A percentile compares a stretch with the other conserved stretches of the same genome.
Conservation (phyloP, 73 alveolate species). For the Symbiodinium natans region DNA sequence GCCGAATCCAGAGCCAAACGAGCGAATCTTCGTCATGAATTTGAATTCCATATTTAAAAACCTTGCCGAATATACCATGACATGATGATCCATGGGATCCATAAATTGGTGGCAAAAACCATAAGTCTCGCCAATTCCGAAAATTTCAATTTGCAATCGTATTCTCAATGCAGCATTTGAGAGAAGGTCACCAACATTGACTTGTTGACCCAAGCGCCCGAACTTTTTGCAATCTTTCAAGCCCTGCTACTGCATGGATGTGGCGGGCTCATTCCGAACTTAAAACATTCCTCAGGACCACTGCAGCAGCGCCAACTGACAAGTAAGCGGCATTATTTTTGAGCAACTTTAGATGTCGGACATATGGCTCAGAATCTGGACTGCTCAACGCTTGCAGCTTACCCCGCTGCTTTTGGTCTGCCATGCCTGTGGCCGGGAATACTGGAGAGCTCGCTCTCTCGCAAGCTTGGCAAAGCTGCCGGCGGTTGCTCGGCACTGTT, state of each 20-base stretch:
- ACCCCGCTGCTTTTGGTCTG: neutral
- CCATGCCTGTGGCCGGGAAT: neutral
- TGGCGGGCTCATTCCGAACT: no score
- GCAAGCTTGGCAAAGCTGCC: neutral
- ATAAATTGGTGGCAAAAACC: no score
- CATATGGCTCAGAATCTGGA: neutral
- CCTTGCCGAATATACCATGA: no score
- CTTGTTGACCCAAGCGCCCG: neutral
- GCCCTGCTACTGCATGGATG: no score
- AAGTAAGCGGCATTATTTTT: neutral
- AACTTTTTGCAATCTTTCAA: no score
- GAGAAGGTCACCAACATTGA: neutral
- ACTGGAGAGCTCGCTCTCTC: neutral
- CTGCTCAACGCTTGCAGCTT: neutral
- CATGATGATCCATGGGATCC: no score
- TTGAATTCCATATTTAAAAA: no score
- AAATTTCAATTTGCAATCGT: no score
- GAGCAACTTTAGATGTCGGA: neutral
- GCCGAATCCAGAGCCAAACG: no score
- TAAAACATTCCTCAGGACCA: neutral
- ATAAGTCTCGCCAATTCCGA: no score
- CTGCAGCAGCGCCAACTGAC: neutral
- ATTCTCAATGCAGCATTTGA: no score
- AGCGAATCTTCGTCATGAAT: no score
- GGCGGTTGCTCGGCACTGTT: neutral